Evolutionary conservation across 345 rosid genomes (phyloP).

Genomic region (Raphanus raphanistrum): DNA sequence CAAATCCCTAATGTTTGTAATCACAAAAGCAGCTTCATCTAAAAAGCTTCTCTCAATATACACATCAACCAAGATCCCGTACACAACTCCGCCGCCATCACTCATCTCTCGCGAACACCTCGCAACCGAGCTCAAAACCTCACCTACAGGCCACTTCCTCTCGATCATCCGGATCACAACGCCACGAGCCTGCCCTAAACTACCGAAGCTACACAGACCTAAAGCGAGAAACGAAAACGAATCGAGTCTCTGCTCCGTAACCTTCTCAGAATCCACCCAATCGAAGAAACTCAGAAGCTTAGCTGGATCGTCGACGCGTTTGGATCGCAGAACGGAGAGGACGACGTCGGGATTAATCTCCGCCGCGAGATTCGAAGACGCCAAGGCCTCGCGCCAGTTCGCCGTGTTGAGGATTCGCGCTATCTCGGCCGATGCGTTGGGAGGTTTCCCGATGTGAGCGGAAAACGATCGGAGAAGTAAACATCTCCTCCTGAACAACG

Average conservation of each 20-base stretch:
- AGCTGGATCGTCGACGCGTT: slow-evolving; percentile 48
- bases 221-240: slow-evolving; percentile 59
- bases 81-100: slow-evolving; percentile 38
- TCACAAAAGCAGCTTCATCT: slow-evolving; percentile 54
- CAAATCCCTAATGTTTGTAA: slow-evolving; percentile 39
- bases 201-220: slow-evolving; percentile 50
- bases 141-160: slow-evolving; percentile 40
- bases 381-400: slow-evolving; percentile 54
- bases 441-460: slow-evolving; percentile 4
- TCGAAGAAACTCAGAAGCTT: slow-evolving; percentile 64
- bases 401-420: slow-evolving; percentile 43
- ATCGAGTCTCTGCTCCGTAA: slow-evolving; percentile 45
- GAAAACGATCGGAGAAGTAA: slow-evolving; percentile 33
- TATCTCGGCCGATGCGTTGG: slow-evolving; percentile 39
- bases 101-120: slow-evolving; percentile 44
- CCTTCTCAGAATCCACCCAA: slow-evolving; percentile 49
- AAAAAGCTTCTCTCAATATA: slow-evolving; percentile 52
- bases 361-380: slow-evolving; percentile 39
- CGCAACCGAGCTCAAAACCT: slow-evolving; percentile 53
- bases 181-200: slow-evolving; percentile 42
- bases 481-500: slow-evolving; percentile 12
- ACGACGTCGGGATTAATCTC: slow-evolving; percentile 63
- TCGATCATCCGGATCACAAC: slow-evolving; percentile 52
- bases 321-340: slow-evolving; percentile 53
- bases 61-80: slow-evolving; percentile 54